Evolutionary conservation across 176 grass and related monocot genomes (phyloP).

Genomic region (Carex littledalei): DNA sequence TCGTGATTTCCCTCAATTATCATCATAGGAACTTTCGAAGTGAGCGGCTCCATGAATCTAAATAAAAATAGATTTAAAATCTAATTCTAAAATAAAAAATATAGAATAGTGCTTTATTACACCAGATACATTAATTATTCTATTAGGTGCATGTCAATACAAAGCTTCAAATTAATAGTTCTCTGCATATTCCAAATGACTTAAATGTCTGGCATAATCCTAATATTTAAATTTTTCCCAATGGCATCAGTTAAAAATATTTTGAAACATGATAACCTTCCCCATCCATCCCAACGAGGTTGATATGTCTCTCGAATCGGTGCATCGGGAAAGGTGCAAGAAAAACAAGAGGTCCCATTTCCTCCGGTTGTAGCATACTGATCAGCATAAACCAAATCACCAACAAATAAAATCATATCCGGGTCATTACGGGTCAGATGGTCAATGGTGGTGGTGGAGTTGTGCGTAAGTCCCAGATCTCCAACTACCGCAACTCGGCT

Average conservation of each 20-base stretch:
- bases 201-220: no score
- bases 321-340: slow-evolving; percentile 71
- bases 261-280: slow-evolving; percentile 40
- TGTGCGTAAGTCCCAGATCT: slow-evolving; percentile 80
- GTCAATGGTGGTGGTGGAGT: slow-evolving; percentile 78
- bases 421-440: slow-evolving; percentile 68
- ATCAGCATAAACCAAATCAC: slow-evolving; percentile 75
- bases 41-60: slow-evolving; percentile 80
- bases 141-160: no score
- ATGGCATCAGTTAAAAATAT: neutral
- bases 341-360: slow-evolving; percentile 67
- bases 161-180: no score
- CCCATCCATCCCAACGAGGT: slow-evolving; percentile 87
- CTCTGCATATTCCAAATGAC: no score
- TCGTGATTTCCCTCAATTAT: slow-evolving; percentile 96
- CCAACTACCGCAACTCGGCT: slow-evolving; percentile 58
- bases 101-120: neutral
- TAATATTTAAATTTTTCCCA: neutral
- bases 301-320: slow-evolving; percentile 80
- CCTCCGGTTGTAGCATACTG: slow-evolving; percentile 84
- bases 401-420: slow-evolving; percentile 61
- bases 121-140: neutral
- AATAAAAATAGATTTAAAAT: neutral
- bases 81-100: neutral
- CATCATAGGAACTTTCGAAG: slow-evolving; percentile 73